Evolutionary conservation across 805 yeast genomes (phyloP).

Genomic region (Wickerhamomyces bisporus): DNA sequence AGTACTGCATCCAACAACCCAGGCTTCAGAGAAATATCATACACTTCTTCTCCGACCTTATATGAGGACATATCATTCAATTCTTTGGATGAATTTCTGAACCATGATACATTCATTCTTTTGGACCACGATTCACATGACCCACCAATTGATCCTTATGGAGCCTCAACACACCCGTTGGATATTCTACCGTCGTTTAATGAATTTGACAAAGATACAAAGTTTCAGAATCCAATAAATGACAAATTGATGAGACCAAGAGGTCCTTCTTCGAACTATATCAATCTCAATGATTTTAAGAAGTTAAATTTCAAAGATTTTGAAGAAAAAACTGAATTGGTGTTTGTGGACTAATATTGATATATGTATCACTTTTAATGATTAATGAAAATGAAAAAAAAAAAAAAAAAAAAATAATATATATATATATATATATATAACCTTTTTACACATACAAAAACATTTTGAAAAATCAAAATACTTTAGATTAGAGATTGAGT

Average conservation of each 20-base stretch:
- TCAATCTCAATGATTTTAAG: conserved; percentile 11
- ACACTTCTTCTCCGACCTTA: conserved; percentile 1
- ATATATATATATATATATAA: too few species aligned
- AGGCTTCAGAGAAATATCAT: background rate
- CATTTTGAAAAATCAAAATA: too few species aligned
- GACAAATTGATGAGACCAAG: conserved; percentile 4
- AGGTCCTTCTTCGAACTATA: conserved; percentile 15
- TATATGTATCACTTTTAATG: too few species aligned
- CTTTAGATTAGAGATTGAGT: too few species aligned
- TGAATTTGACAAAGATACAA: conserved; percentile 4
- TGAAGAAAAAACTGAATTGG: background rate
- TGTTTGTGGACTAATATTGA: too few species aligned
- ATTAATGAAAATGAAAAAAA: too few species aligned
- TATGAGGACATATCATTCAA: background rate
- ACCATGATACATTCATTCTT: conserved; percentile 1
- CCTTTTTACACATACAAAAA: too few species aligned
- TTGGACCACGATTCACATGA: background rate
- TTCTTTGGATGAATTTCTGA: conserved; percentile 2
- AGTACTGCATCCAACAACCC: background rate
- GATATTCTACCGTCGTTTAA: conserved; percentile 16
- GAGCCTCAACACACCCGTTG: conserved; percentile 18
- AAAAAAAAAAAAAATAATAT: too few species aligned
- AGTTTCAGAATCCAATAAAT: background rate
- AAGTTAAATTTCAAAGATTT: background rate
- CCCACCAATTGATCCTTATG: conserved; percentile 18